A percentile compares a stretch with the other conserved stretches of the same genome.
These are phyloP conservation scores for Colletotrichum sp. DNA, from an alignment of 2,329 filamentous ascomycete genomes.

Conservation along the genomic window DNA sequence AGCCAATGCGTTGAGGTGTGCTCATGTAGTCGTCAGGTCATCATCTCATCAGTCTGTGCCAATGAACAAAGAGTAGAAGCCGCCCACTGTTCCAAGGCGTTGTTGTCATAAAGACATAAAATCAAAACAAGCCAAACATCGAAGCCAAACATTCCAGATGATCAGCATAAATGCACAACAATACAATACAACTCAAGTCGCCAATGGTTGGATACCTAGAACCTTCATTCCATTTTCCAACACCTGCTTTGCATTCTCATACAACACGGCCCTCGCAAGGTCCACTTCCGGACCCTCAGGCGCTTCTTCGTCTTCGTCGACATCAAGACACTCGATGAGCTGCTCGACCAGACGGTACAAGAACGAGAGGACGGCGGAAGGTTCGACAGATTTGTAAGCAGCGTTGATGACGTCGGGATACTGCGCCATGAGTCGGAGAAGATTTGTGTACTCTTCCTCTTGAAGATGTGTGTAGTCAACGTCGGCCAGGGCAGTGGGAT, in stretches of 20 bases:
- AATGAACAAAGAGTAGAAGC: neutral
- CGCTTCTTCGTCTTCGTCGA: conserved; percentile 5
- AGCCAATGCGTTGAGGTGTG: neutral
- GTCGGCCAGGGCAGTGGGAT: conserved; percentile 10
- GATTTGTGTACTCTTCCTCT: conserved; percentile 56
- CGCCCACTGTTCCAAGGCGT: neutral
- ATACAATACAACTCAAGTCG: neutral
- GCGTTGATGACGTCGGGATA: conserved; percentile 71
- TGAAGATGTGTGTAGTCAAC: conserved; percentile 25
- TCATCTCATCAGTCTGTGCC: neutral
- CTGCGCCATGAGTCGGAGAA: conserved; percentile 65
- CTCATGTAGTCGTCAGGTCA: neutral
- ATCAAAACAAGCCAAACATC: neutral
- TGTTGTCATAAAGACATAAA: neutral
- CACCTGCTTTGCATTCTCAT: conserved; percentile 66
- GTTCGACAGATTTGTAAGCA: conserved; percentile 70
- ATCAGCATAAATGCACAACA: neutral
- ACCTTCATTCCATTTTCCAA: conserved; percentile 70
- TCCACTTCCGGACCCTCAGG: conserved; percentile 53
- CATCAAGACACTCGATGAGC: neutral
- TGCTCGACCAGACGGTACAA: conserved; percentile 34
- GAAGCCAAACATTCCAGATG: neutral
- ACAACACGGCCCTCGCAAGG: conserved; percentile 66
- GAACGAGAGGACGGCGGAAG: conserved; percentile 69
- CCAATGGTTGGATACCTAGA: conserved; percentile 45